phyloP scores from a whole-genome alignment of 176 grass and related monocot species.

The Oryza nivara region DNA sequence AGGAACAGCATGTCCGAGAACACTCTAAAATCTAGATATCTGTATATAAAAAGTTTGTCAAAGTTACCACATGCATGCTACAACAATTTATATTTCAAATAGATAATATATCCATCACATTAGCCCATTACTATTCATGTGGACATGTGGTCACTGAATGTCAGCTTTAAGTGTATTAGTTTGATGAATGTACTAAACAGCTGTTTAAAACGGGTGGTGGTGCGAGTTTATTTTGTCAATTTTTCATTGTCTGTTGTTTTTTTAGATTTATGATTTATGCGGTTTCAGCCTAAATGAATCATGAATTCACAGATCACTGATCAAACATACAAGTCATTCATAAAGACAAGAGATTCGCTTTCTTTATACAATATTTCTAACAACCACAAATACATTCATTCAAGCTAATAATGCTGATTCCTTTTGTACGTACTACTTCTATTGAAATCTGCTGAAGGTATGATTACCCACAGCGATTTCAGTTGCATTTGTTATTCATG shows the following conservation, averaged over 20 bases:
- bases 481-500: not conserved
- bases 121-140: too few relatives aligned
- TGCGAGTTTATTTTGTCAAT: not conserved
- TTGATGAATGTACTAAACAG: too few relatives aligned
- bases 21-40: too few relatives aligned
- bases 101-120: too few relatives aligned
- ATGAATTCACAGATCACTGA: not conserved
- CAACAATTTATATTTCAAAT: too few relatives aligned
- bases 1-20: too few relatives aligned
- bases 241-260: not conserved
- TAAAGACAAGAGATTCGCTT: not conserved
- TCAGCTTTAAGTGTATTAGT: too few relatives aligned
- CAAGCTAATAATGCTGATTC: not conserved
- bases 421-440: not conserved
- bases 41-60: too few relatives aligned
- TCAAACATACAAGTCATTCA: not conserved
- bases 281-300: not conserved
- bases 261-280: not conserved
- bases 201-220: too few relatives aligned
- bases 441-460: not conserved
- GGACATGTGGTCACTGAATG: too few relatives aligned
- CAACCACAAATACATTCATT: not conserved
- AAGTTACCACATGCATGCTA: too few relatives aligned
- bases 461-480: not conserved
- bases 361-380: not conserved